Evolutionary conservation across 106 monocot genomes (phyloP), one percentile per base, ranked within the genome.

Genomic region (Triglochin maritima): DNA sequence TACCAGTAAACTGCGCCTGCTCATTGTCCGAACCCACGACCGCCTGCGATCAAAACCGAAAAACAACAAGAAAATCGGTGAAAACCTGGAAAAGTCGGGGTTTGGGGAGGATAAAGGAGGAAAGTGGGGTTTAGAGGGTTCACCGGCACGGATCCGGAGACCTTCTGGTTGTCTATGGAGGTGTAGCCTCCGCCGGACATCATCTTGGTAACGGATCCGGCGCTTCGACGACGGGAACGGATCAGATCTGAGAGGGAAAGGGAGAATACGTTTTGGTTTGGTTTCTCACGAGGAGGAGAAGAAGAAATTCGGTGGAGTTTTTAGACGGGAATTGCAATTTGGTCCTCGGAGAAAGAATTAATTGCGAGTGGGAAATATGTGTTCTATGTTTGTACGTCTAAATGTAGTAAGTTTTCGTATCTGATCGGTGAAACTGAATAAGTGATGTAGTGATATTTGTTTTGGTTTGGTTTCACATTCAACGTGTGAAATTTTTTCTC

Each of bases 111-210:
- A 14, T 46, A 65, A 16, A 7, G 9, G 42, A 65, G 50, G 44
- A 50, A 47, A 64, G n/a, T 17, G n/a, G 47, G 57, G 47, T 44
- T 17, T 3, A 3, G 4, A 17, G 5, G 43, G 15, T 1, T 55
- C 77, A 86, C 86, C 54, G 86, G 79, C 7, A 90, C 89, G 65
- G 86, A 90, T 72, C 79, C 89, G 66, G 86, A 84, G 62, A 86
- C 73, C 60, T 84, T 84, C 69, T 84, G 79, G 77, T 73, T 81
- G 60, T 81, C 90, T 62, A 90, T 84, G 74, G 78, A 74, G 56
- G 75, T 81, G 86, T 90, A 90, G 17, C 86, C 86, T 48, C 86
- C 79, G 77, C 89, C 56, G 54, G 83, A 77, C 90, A 84, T 86
- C 90, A 86, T 90, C 76, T 75, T 85, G 41, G 12, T 9, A 17